Base-by-base conservation (phyloP, 306 rosid genomes). In the Biancaea sappan region DNA sequence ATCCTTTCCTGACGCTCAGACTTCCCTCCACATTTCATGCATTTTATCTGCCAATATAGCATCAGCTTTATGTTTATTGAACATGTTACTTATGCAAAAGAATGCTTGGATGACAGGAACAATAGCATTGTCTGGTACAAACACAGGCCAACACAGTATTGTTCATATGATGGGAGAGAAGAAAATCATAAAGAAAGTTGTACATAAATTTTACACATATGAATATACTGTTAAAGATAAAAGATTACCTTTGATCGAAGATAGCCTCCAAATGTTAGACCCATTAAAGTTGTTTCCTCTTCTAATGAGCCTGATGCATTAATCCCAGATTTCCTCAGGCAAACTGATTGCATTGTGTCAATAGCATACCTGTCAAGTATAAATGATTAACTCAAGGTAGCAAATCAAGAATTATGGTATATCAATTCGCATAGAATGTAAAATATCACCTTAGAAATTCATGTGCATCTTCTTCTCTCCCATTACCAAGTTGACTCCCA, bases 401-500 rank as follows among this genome's bases (percentile, higher is more conserved):
- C 16, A 46, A 60, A 48, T 56, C 60, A 40, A 74, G 57, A 48
- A 24, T 24, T 44, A 50, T 44, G 52, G 64, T 41, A 63, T 22
- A 75, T n/a, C 31, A 40, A 37, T 47, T 40, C 69, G 59, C 14
- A 35, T 0, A 18, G 32, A 50, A 61, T 53, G 62, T 58, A 41
- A 56, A 59, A 69, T 21, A 67, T 32, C 63, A 93, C 97, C 98
- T 91, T 77, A 93, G 69, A 80, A 93, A 93, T 73, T 93, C 98
- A 69, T 93, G 98, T 14, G 98, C 98, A 69, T 93, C 98, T 85
- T 93, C 97, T 85, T 93, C 96, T 79, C 84, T 91, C 60, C 98
- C 98, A 82, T 78, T 85, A 81, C 92, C 82, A 76, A 93, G 92
- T 80, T 88, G 96, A 77, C 89, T 82, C 38, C 98, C 98, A 68